Evolutionary conservation across 164 flowering plant genomes (phyloP), one percentile per base, ranked within the genome.

Genomic region (Sedum album): DNA sequence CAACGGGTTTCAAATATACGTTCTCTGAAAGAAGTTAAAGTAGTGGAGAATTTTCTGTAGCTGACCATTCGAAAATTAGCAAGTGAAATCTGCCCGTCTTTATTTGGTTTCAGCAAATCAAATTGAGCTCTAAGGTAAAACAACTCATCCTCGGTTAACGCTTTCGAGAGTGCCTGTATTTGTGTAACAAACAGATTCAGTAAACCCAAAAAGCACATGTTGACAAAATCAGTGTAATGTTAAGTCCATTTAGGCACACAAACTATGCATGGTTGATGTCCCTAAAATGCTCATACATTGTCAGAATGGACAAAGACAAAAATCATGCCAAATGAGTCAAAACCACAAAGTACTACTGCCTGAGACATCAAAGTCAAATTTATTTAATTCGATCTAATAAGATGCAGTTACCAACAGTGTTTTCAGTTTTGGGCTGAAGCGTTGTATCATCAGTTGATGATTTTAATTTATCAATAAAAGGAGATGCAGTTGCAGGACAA

Each of bases 81-180:
- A 64, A 86, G 80, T 36, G 86, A 81, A 26, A 89, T 72, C 21
- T 76, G 77, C 25, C 88, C 90, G 76, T 89, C 89, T 75, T 48
- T 73, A 62, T 77, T 75, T 31, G 96, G 96, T 78, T 86, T 90
- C 82, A 88, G 73, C 46, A 86, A 79, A 60, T 62, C 72, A 73
- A 81, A 90, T 73, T 90, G 91, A 70, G 86, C 84, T 73, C 79
- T 80, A 49, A 90, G 86, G 77, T 90, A 86, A 66, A 85, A 72
- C 57, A 85, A 78, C 70, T 88, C 89, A 72, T 85, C 88, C 77
- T 84, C 96, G 23, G 88, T 82, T 73, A 90, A 79, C 44, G 93
- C 91, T 80, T 88, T 95, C 63, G 99, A 85, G 10, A 92, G 84
- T 73, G 99, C 92, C 99, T 95, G 80, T 73, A 79, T 51, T 11